Evolutionary conservation across 352 stramenopile species (phyloP), one percentile per base, ranked within the genome.

Genomic region (Phytophthora pini): DNA sequence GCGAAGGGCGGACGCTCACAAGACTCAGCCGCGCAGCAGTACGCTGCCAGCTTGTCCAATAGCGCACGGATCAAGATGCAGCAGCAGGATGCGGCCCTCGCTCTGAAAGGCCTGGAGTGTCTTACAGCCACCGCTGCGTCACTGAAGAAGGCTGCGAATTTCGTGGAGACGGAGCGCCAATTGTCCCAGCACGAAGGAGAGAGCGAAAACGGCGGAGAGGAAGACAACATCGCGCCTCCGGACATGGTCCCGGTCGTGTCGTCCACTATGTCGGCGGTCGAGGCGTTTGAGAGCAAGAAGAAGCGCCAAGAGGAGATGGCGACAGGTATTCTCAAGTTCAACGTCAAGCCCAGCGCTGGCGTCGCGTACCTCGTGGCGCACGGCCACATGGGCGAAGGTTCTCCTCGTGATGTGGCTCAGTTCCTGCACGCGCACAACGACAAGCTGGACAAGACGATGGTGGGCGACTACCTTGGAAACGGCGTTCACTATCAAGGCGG

Each of bases 281-380:
- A 98, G 62, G 93, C 94, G 12, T 99, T 99, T 65, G 96, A 99
- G 58, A 93, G 93, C 57, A 99, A 99, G 76, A 97, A 98, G 43
- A 95, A 93, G 40, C 83, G 94, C 3, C 88, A 99, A 68, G 95
- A 99, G 69, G 98, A 99, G 67, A 92, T 99, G 50, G 89, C 97
- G 20, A 98, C 93, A 11, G 98, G 97, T 2, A 92, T 97, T 39
- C 76, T 99, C 22, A 99, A 99, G 77, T 99, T 99, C 73, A 99
- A 98, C 48, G 86, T 99, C 20, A 99, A 98, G 46, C 88, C 97
- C 0, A 96, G 86, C 36, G 79, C 89, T 50, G 94, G 95, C 36
- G 84, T 98, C 44, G 85, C 91, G 63, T 99, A 97, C 61, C 83
- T 99, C 5, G 84, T 92, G 10, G 79, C 97, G 56, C 83, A 90